Conservation (phyloP, 139 green algal genomes). For the Limnomonas spitsbergensis region DNA sequence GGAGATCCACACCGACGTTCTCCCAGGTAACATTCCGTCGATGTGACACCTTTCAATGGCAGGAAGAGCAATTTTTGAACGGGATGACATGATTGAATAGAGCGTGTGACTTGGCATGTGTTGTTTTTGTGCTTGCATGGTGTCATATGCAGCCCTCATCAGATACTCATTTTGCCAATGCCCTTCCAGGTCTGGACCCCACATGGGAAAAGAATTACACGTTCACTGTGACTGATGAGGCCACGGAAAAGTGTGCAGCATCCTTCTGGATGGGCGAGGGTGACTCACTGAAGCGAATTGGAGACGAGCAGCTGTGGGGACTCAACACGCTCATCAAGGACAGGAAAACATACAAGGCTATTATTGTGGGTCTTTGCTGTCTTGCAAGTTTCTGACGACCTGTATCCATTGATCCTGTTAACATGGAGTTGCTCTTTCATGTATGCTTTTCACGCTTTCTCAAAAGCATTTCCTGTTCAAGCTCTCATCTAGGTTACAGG, state of each 20-base stretch:
- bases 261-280: background rate
- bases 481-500: background rate
- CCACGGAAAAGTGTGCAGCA: background rate
- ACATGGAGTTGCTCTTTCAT: background rate
- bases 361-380: background rate
- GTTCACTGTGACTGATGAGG: background rate
- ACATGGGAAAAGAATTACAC: background rate
- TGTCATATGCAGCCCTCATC: no score
- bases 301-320: background rate
- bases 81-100: no score
- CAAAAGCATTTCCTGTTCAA: background rate
- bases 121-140: no score
- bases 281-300: background rate
- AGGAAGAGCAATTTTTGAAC: no score
- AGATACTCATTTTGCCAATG: background rate
- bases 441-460: background rate
- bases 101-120: no score
- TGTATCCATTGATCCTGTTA: no score
- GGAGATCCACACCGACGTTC: background rate
- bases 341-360: background rate
- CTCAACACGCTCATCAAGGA: background rate
- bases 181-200: background rate
- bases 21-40: no score
- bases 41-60: no score
- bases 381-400: background rate